phyloP scores from a whole-genome alignment of 1,139 yeast species.

The Kazachstania sp. region DNA sequence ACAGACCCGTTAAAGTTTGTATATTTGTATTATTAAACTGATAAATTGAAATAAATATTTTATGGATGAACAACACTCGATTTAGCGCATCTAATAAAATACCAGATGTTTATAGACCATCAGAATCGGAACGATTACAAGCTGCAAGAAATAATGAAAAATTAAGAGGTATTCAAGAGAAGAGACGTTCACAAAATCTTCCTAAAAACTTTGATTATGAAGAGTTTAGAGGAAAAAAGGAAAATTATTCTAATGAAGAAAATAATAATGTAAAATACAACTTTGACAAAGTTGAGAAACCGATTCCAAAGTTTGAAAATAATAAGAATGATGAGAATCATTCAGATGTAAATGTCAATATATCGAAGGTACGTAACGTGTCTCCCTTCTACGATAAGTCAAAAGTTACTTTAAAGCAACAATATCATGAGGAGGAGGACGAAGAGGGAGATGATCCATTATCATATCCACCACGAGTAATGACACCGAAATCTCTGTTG shows the following conservation, averaged over 20 bases:
- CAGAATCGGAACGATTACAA: constrained; percentile 1
- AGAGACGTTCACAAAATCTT: background rate
- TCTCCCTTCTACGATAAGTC: background rate
- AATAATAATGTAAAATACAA: background rate
- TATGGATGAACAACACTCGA: constrained; percentile 2
- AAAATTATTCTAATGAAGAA: background rate
- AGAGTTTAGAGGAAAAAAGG: background rate
- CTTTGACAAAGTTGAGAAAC: no score
- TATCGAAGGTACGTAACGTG: background rate
- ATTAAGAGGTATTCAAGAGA: background rate
- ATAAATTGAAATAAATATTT: background rate
- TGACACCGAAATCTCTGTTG: constrained; percentile 2
- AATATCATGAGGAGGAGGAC: background rate
- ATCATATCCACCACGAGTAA: background rate
- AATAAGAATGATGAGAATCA: background rate
- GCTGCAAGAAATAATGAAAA: constrained; percentile 1
- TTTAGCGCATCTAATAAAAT: background rate
- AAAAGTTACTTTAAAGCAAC: no score
- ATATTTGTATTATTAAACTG: background rate
- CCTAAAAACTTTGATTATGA: background rate
- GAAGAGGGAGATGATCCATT: background rate
- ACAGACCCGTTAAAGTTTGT: no score
- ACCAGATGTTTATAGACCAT: background rate
- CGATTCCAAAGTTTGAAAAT: background rate
- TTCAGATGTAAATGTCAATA: background rate